Percentiles rank a stretch among this genome's conserved stretches.
phyloP scores from a whole-genome alignment of 1,139 yeast species.

The Groenewaldozyma sp. region DNA sequence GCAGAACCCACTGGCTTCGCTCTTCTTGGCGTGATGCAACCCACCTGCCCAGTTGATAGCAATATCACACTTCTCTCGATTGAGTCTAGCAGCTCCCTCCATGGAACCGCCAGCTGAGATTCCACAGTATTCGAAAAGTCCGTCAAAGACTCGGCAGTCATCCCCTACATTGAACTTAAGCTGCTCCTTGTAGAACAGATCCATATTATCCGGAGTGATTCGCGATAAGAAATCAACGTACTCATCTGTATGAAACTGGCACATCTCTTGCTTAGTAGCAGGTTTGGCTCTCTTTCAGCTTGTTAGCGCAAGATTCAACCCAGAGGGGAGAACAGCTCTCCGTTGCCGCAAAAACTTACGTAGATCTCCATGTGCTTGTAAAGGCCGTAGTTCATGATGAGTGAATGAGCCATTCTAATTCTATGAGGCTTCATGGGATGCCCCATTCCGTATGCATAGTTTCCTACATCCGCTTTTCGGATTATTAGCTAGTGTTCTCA shows the following conservation, averaged over 20 bases:
- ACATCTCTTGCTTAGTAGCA: constrained; percentile 97
- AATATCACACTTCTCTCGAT: constrained; percentile 88
- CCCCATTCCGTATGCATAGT: constrained; percentile 96
- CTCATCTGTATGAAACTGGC: constrained; percentile 96
- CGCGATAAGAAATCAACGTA: constrained; percentile 88
- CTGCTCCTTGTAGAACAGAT: constrained; percentile 83
- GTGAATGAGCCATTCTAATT: constrained; percentile 96
- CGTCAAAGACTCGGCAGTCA: constrained; percentile 96
- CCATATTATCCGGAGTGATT: constrained; percentile 91
- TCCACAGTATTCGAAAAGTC: constrained; percentile 88
- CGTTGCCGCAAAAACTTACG: constrained; percentile 22
- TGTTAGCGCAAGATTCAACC: not conserved
- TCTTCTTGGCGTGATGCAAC: constrained; percentile 90
- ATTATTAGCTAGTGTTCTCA: no score
- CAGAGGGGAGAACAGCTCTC: no score
- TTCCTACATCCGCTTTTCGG: constrained; percentile 88
- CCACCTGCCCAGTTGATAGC: constrained; percentile 98
- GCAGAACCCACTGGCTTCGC: constrained; percentile 95
- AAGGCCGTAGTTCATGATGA: constrained; percentile 94
- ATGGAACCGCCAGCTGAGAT: constrained; percentile 94
- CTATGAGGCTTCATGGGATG: constrained; percentile 99
- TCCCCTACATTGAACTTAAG: constrained; percentile 94
- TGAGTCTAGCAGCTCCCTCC: constrained; percentile 93
- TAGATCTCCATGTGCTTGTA: constrained; percentile 96
- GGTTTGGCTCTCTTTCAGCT: constrained; percentile 65